Base-by-base conservation (phyloP, 2,329 filamentous ascomycete species). In the Zymoseptoria pseudotritici region DNA sequence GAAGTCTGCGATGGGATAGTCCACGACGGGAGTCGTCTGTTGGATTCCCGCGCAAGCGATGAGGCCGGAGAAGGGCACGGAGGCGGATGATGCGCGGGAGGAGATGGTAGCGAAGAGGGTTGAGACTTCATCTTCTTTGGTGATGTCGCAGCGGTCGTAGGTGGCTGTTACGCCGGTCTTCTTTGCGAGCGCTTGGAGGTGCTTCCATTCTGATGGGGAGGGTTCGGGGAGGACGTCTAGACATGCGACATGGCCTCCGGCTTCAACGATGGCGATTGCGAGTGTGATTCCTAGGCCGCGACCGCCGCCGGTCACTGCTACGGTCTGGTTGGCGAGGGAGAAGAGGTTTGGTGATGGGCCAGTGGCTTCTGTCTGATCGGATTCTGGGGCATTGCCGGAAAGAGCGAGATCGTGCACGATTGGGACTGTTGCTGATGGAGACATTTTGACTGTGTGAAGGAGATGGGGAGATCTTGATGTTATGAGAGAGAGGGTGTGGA, bases 81-180 rank as follows among this genome's bases (percentile, higher is more conserved):
- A 82, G 61, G 82, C 76, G 55, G 83, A 77, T n/a, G 84, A 87
- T 63, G 94, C 91, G 7, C 77, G 77, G 63, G 82, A 79, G 51
- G 93, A 79, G 55, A 88, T 81, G 26, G 76, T 78, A 71, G 91
- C 86, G 49, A 95, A 80, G 20, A 54, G 61, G 13, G 42, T 29
- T 20, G 61, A 54, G 17, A 68, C 58, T 31, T 79, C 75, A 4
- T 79, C 76, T 29, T 86, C 84, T 69, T 92, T 85, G 22, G 88
- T 85, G 24, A 95, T 89, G 70, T 95, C 90, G 62, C 91, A 83
- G 63, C 85, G 83, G 70, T 86, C 84, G 78, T 93, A 94, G 54
- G 84, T 79, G 53, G 92, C 74, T 52, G 80, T 81, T 1, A 86
- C 85, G 59, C 80, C 82, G 7, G 89, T 79, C 67, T 86, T 82